Evolutionary conservation across 228 moss, liverwort and hornwort genomes (phyloP).

Genomic region (Sphagnum magellanicum): DNA sequence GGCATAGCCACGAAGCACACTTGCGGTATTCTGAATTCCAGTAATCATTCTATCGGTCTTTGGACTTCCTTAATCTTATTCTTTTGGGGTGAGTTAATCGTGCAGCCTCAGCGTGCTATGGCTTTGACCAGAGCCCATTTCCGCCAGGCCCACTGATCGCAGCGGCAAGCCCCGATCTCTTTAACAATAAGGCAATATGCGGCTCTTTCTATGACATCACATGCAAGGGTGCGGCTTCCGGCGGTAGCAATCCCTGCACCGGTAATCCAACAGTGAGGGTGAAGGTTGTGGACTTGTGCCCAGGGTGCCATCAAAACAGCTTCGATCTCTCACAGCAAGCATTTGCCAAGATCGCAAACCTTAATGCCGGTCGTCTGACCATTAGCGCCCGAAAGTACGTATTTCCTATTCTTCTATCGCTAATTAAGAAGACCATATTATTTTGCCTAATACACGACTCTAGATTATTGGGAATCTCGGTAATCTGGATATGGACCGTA

Average conservation of each 20-base stretch:
- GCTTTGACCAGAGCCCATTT: slow-evolving; percentile 7
- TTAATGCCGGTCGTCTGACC: slow-evolving; percentile 22
- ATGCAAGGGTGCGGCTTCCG: slow-evolving; percentile 12
- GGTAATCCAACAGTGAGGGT: slow-evolving; percentile 10
- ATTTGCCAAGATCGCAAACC: slow-evolving; percentile 16
- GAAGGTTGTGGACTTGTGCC: slow-evolving; percentile 18
- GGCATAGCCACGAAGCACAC: background rate
- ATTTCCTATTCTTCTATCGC: background rate
- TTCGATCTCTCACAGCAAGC: slow-evolving; percentile 26
- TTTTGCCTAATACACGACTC: no score
- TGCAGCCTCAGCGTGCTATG: slow-evolving; percentile 25
- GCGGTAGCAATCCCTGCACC: slow-evolving; percentile 13
- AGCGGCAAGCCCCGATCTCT: slow-evolving; percentile 14
- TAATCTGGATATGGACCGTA: no score
- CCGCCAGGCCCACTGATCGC: background rate
- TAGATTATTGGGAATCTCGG: no score
- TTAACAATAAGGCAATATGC: slow-evolving; percentile 18
- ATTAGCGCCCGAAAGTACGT: background rate
- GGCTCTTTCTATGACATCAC: slow-evolving; percentile 6
- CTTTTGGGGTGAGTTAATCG: background rate
- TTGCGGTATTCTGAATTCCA: background rate
- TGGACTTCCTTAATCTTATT: background rate
- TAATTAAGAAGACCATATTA: no score
- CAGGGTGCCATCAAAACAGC: slow-evolving; percentile 10
- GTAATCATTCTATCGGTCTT: no score